Conservation (phyloP, 345 rosid species). For the Firmiana major region DNA sequence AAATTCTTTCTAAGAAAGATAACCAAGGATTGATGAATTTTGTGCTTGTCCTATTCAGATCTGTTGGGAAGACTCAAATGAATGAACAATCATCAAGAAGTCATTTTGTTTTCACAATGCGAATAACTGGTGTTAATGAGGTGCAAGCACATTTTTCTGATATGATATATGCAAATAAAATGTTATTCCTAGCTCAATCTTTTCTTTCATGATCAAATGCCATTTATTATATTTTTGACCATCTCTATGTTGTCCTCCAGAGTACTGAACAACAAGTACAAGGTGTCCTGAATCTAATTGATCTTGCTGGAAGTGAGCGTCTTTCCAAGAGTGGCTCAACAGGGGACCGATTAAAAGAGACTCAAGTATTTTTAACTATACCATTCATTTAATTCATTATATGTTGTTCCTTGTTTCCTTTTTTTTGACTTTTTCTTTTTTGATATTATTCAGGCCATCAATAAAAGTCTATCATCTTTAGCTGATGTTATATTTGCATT, state of each 20-base stretch:
- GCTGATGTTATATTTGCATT: conserved; percentile 88
- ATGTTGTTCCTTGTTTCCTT: background rate
- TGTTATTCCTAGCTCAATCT: background rate
- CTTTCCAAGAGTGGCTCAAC: conserved; percentile 96
- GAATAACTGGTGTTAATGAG: conserved; percentile 84
- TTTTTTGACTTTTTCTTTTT: background rate
- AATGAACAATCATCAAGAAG: conserved; percentile 98
- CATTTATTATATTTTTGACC: background rate
- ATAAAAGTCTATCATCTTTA: conserved; percentile 86
- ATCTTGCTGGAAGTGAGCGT: conserved; percentile 99
- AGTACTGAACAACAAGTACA: conserved; percentile 96
- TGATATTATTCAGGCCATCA: conserved; percentile 61
- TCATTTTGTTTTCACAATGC: conserved; percentile 88
- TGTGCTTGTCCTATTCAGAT: conserved; percentile 38
- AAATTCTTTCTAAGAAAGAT: background rate
- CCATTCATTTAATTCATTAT: background rate
- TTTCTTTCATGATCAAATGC: background rate
- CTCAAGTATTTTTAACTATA: conserved; percentile 57
- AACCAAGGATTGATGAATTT: background rate
- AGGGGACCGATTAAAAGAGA: conserved; percentile 90
- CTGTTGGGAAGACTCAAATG: conserved; percentile 95
- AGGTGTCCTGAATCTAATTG: conserved; percentile 92
- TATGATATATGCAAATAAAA: background rate
- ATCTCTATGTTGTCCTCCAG: conserved; percentile 31
- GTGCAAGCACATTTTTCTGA: conserved; percentile 26